Evolutionary conservation across 2,329 filamentous ascomycete species (phyloP).

Genomic region (Ceratocystis huliohia): DNA sequence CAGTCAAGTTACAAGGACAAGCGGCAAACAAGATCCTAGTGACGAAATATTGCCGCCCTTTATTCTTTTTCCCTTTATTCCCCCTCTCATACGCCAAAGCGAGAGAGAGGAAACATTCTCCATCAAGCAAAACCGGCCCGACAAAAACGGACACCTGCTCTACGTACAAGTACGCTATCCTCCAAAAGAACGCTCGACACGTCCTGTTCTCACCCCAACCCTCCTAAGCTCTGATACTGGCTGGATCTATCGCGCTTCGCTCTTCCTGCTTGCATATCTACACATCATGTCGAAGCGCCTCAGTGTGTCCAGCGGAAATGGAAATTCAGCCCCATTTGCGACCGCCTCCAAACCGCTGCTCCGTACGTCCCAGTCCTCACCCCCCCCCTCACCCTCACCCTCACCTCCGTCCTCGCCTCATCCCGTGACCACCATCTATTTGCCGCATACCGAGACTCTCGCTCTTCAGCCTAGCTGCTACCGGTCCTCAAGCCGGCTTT

Average conservation of each 20-base stretch:
- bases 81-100: neutral
- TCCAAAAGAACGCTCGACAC: too few relatives aligned
- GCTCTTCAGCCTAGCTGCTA: neutral
- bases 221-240: too few relatives aligned
- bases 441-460: too few relatives aligned
- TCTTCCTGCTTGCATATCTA: neutral
- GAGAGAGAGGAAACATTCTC: neutral
- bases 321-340: conserved; percentile 27
- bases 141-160: neutral
- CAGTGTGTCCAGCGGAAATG: conserved; percentile 34
- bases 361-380: conserved; percentile 26
- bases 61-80: neutral
- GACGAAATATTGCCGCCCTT: conserved; percentile 3
- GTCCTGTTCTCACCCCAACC: too few relatives aligned
- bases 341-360: conserved; percentile 12
- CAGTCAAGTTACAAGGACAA: neutral
- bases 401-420: neutral
- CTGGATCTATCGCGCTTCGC: too few relatives aligned
- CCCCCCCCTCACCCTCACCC: too few relatives aligned
- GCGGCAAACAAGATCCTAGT: neutral
- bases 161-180: too few relatives aligned
- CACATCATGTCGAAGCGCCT: conserved; percentile 51
- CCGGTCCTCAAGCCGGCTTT: neutral
- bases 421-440: too few relatives aligned
- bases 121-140: neutral